A percentile compares a stretch with the other conserved stretches of the same genome.
These are phyloP conservation scores for Penicillium sp. DNA, from an alignment of 2,329 filamentous ascomycete species.

Conservation along the genomic window DNA sequence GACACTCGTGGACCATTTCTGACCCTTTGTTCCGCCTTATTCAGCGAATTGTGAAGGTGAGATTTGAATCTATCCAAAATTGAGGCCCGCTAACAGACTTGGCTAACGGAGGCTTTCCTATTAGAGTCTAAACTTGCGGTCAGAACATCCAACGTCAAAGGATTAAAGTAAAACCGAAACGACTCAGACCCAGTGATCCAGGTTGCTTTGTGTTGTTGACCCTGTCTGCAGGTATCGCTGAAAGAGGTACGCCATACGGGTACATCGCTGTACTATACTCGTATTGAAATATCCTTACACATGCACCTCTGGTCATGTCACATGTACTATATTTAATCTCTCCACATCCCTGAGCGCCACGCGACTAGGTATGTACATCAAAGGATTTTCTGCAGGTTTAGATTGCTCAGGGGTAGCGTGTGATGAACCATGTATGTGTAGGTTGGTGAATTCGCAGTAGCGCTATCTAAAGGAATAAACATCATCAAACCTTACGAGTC, in stretches of 20 bases:
- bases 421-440: background rate
- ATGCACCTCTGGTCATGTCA: background rate
- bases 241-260: no score
- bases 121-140: constrained; percentile 20
- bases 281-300: background rate
- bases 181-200: constrained; percentile 9
- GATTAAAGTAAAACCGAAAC: background rate
- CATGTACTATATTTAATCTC: constrained; percentile 7
- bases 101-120: constrained; percentile 13
- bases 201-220: constrained; percentile 1
- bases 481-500: constrained; percentile 3
- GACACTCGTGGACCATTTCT: background rate
- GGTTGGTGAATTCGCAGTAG: background rate
- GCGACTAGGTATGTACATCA: constrained; percentile 14
- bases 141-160: constrained; percentile 16
- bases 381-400: constrained; percentile 17
- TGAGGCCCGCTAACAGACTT: constrained; percentile 15
- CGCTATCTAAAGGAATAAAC: background rate
- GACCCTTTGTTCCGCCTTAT: constrained; percentile 15
- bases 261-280: no score
- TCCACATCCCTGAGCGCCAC: constrained; percentile 31
- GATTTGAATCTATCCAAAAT: constrained; percentile 12
- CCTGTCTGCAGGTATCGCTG: background rate
- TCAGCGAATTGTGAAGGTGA: constrained; percentile 8
- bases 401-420: constrained; percentile 7